Conservation (phyloP, 75 land plant genomes). For the Cunninghamia lanceolata region DNA sequence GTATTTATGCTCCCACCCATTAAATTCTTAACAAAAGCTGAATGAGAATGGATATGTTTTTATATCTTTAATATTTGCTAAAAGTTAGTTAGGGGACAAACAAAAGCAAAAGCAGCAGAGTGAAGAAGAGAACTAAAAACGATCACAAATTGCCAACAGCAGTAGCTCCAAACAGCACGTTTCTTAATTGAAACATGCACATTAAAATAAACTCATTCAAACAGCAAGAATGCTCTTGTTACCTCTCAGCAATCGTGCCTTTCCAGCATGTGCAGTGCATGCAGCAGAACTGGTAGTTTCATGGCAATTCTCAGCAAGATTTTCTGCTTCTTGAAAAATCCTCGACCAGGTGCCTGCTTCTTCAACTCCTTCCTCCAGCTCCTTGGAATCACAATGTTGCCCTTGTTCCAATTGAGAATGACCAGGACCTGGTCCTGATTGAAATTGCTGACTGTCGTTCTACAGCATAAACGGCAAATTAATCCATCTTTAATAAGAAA, state of each 20-base stretch:
- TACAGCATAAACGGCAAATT: not conserved
- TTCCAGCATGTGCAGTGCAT: not conserved
- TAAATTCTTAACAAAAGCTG: not conserved
- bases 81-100: not conserved
- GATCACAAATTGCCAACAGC: not conserved
- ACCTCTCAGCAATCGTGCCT: not conserved
- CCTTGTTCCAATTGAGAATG: not conserved
- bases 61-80: not conserved
- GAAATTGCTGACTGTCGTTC: not conserved
- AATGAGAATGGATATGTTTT: not conserved
- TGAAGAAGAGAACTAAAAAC: not conserved
- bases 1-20: not conserved
- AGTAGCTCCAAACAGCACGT: not conserved
- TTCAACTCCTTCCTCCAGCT: not conserved
- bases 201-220: not conserved
- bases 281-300: not conserved
- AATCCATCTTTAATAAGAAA: not conserved
- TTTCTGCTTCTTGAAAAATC: not conserved
- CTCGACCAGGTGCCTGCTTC: conserved; percentile 8
- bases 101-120: not conserved
- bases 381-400: not conserved
- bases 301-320: not conserved
- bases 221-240: not conserved
- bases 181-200: not conserved
- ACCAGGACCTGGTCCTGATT: not conserved